Evolutionary conservation across 345 rosid species (phyloP).

Genomic region (Salix koriyanagi): DNA sequence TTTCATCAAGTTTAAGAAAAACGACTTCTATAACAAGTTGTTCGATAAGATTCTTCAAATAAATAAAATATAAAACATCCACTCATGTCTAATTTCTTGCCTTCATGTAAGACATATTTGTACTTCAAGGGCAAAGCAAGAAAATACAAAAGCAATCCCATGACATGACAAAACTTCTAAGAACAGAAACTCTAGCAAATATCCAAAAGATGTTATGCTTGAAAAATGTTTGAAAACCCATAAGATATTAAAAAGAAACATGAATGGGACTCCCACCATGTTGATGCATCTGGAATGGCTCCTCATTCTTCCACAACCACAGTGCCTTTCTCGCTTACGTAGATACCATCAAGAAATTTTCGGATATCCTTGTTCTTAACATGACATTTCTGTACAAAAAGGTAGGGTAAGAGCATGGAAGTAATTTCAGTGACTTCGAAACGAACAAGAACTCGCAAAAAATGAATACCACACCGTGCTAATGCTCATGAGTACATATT

Average conservation of each 20-base stretch:
- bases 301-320: slow-evolving; percentile 30
- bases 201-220: neutral
- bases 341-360: slow-evolving; percentile 64
- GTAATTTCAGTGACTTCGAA: no score
- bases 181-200: neutral
- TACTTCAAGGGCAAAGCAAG: neutral
- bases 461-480: no score
- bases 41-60: neutral
- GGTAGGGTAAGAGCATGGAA: no score
- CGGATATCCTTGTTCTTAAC: slow-evolving; percentile 67
- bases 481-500: neutral
- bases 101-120: neutral
- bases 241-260: no score
- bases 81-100: neutral
- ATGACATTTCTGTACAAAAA: slow-evolving; percentile 30
- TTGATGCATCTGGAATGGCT: neutral
- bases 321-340: slow-evolving; percentile 54
- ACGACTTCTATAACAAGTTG: neutral
- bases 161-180: neutral
- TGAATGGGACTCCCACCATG: neutral
- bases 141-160: neutral
- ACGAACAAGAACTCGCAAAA: no score
- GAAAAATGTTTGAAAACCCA: neutral
- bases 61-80: neutral
- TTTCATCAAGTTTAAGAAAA: neutral